Evolutionary conservation across 148 eudicot genomes (phyloP).

Genomic region (Cornus florida): DNA sequence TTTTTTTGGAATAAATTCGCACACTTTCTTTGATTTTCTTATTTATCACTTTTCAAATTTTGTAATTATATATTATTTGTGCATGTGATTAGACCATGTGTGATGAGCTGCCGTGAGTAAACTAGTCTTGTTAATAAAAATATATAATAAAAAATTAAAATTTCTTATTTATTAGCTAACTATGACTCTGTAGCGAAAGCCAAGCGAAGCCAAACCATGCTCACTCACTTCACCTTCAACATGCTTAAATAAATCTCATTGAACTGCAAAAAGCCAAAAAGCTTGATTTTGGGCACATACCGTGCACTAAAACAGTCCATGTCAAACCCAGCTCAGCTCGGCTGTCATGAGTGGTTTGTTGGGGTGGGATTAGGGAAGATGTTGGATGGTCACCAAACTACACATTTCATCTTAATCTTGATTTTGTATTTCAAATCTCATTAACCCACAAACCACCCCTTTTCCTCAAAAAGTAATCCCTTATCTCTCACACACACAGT

Average conservation of each 20-base stretch:
- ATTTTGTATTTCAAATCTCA: not conserved
- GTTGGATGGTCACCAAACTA: conserved; percentile 41
- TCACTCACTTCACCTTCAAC: not conserved
- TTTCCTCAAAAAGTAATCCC: not conserved
- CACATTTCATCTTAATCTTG: conserved; percentile 8
- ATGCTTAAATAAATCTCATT: not conserved
- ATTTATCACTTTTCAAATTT: too few species aligned
- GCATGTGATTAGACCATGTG: too few species aligned
- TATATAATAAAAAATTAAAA: too few species aligned
- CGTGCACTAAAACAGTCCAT: too few species aligned
- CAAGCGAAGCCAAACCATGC: not conserved
- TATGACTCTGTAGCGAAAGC: not conserved
- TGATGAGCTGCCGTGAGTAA: too few species aligned
- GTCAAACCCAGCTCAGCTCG: not conserved
- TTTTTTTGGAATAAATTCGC: too few species aligned
- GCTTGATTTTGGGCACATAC: not conserved
- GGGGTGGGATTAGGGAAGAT: not conserved
- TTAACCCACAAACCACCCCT: not conserved
- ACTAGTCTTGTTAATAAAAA: too few species aligned
- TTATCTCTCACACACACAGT: too few species aligned
- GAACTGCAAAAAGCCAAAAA: not conserved
- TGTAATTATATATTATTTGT: too few species aligned
- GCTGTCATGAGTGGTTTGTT: not conserved
- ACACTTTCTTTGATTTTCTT: too few species aligned
- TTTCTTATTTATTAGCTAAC: not conserved